A percentile compares a stretch with the other conserved stretches of the same genome.
These are phyloP conservation scores for Maudiozyma serrabonitensis DNA, from an alignment of 805 yeast genomes.

Conservation along the genomic window DNA sequence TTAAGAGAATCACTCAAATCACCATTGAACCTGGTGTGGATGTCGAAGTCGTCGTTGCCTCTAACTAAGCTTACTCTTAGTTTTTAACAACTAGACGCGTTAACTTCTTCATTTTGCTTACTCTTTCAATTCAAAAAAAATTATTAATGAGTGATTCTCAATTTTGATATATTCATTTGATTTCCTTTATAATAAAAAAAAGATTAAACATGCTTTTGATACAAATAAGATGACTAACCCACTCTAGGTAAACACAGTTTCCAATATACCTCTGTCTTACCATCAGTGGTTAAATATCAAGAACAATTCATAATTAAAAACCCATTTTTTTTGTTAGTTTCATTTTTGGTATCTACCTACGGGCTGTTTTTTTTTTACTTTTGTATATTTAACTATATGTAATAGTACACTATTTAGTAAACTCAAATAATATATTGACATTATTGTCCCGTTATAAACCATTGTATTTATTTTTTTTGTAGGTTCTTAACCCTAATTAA, in stretches of 20 bases:
- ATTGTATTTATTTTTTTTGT: no score
- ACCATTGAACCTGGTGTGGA: conserved; percentile 99
- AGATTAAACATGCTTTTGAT: no score
- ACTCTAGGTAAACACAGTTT: conserved; percentile 33
- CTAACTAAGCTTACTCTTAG: conserved; percentile 10
- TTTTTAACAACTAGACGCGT: neutral
- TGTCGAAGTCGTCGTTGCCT: conserved; percentile 84
- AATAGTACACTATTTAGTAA: no score
- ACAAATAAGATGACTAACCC: conserved; percentile 15
- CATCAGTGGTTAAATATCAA: conserved; percentile 30
- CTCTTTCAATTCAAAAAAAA: neutral
- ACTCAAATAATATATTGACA: no score
- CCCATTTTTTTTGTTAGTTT: neutral
- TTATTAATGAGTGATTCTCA: neutral
- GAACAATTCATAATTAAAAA: neutral
- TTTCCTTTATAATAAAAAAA: no score
- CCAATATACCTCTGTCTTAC: conserved; percentile 32
- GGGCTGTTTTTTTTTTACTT: neutral
- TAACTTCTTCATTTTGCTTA: conserved; percentile 1
- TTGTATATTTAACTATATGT: neutral
- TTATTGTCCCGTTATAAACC: no score
- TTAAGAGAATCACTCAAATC: conserved; percentile 94
- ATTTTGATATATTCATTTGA: neutral
- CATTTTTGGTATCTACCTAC: neutral
- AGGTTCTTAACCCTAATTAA: no score